phyloP scores from a whole-genome alignment of 1,284 basidiomycete genomes.

The Termitomyces sp. region DNA sequence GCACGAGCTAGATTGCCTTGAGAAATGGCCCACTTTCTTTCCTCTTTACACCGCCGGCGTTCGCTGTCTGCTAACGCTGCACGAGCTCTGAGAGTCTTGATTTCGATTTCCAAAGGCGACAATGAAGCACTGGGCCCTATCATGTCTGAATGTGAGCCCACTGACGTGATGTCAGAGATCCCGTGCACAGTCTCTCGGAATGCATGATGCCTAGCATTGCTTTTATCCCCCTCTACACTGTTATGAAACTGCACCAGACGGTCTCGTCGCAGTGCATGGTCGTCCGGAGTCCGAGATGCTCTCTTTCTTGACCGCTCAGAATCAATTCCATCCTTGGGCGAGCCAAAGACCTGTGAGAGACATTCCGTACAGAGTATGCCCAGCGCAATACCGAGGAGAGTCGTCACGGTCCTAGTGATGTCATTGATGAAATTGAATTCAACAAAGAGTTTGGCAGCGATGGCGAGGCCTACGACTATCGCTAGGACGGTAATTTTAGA shows the following conservation, averaged over 20 bases:
- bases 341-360: conserved; percentile 55
- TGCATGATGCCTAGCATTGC: conserved; percentile 19
- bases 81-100: conserved; percentile 64
- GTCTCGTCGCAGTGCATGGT: conserved; percentile 20
- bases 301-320: conserved; percentile 25
- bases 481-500: conserved; percentile 50
- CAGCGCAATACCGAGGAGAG: conserved; percentile 56
- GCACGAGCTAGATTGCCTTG: conserved; percentile 70
- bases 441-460: conserved; percentile 54
- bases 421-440: conserved; percentile 54
- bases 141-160: conserved; percentile 56
- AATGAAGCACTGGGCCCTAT: conserved; percentile 53
- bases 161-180: conserved; percentile 50
- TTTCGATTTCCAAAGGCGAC: conserved; percentile 64
- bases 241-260: conserved; percentile 29
- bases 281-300: conserved; percentile 13
- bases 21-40: conserved; percentile 76
- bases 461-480: conserved; percentile 49
- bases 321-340: conserved; percentile 11
- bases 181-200: conserved; percentile 21
- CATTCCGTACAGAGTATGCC: conserved; percentile 65
- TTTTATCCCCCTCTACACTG: conserved; percentile 31
- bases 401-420: conserved; percentile 45
- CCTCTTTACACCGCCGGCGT: conserved; percentile 73
- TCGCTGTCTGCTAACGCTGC: conserved; percentile 78